Evolutionary conservation across 1,284 basidiomycete genomes (phyloP).

Genomic region (Exobasidium cylindrosporum): DNA sequence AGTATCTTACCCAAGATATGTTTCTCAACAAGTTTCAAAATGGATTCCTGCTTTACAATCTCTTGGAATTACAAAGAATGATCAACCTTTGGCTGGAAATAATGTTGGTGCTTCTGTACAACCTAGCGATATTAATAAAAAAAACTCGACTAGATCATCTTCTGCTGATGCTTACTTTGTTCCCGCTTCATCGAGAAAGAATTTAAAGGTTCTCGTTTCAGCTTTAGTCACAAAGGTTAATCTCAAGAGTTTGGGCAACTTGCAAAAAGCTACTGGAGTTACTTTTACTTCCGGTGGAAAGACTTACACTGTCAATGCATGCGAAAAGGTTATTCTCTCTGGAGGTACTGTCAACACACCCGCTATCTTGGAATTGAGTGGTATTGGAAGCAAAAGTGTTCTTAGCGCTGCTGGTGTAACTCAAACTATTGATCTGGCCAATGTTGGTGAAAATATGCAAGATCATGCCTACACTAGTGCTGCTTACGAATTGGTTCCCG

Average conservation of each 20-base stretch:
- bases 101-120: constrained; percentile 47
- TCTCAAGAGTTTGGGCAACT: background rate
- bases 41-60: constrained; percentile 30
- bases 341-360: constrained; percentile 54
- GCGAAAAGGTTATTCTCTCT: constrained; percentile 43
- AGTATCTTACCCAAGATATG: constrained; percentile 45
- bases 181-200: constrained; percentile 35
- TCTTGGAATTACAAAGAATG: constrained; percentile 37
- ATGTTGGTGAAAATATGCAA: constrained; percentile 58
- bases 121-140: constrained; percentile 44
- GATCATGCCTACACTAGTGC: constrained; percentile 56
- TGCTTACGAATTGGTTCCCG: constrained; percentile 41
- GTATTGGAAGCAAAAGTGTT: constrained; percentile 58
- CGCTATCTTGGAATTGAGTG: constrained; percentile 60
- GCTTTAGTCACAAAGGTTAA: constrained; percentile 37
- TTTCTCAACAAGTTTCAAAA: constrained; percentile 34
- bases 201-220: constrained; percentile 39
- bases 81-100: constrained; percentile 37
- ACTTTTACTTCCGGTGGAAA: constrained; percentile 28
- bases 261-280: constrained; percentile 28
- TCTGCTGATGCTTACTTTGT: constrained; percentile 45
- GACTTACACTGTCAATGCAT: constrained; percentile 27
- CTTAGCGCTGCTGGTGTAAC: constrained; percentile 56
- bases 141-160: constrained; percentile 47
- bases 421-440: constrained; percentile 36